Evolutionary conservation across 805 yeast species (phyloP).

Genomic region (Teunomyces lycoperdinae): DNA sequence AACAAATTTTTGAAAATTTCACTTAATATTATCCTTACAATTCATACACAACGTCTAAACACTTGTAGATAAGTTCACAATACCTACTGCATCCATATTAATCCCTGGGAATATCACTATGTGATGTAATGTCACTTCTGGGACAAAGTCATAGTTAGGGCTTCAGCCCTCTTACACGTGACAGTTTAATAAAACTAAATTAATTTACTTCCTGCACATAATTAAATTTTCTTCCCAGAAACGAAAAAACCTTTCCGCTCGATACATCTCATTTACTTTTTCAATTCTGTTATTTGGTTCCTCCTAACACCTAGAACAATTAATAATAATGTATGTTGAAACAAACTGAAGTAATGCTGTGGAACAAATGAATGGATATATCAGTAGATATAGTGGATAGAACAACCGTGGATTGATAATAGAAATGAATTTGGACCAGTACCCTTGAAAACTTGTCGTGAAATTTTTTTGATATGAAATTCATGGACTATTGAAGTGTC

Average conservation of each 20-base stretch:
- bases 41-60: background rate
- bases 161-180: slow-evolving; percentile 4
- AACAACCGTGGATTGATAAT: background rate
- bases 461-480: background rate
- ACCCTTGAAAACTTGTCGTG: background rate
- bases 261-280: slow-evolving; percentile 4
- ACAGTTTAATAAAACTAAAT: background rate
- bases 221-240: background rate
- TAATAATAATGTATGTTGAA: slow-evolving; percentile 14
- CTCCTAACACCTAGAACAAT: slow-evolving; percentile 12
- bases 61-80: too few species aligned
- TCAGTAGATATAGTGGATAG: background rate
- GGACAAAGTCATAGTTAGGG: background rate
- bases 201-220: background rate
- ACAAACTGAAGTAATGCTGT: background rate
- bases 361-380: slow-evolving; percentile 1
- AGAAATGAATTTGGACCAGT: background rate
- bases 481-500: background rate
- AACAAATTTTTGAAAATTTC: background rate
- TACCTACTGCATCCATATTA: too few species aligned
- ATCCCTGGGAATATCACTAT: too few species aligned
- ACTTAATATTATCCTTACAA: background rate
- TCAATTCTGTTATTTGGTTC: slow-evolving; percentile 6
- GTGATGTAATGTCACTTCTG: background rate
- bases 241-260: slow-evolving; percentile 3